Percentiles rank a stretch among this genome's conserved stretches.
phyloP scores from a whole-genome alignment of 345 rosid genomes.

The Eucalyptus coolabah region DNA sequence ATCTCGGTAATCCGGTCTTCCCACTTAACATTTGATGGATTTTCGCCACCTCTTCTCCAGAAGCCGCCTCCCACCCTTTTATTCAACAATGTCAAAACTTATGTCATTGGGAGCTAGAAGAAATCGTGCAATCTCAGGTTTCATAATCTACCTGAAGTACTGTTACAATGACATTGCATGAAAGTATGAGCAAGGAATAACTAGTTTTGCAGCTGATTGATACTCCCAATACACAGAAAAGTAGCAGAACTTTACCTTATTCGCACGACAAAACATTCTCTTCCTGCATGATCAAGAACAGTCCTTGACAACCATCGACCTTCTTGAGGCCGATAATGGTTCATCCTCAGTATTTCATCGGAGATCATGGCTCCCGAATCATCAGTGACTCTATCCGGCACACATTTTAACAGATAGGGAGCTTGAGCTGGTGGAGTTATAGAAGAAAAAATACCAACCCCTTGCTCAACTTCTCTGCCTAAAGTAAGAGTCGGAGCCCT shows the following conservation, averaged over 20 bases:
- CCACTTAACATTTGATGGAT: conserved; percentile 55
- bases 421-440: conserved; percentile 89
- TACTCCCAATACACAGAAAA: neutral
- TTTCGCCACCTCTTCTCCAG: conserved; percentile 82
- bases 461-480: conserved; percentile 30
- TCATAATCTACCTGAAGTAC: neutral
- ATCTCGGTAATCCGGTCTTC: conserved; percentile 70
- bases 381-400: conserved; percentile 85
- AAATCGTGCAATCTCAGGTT: neutral
- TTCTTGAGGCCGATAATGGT: conserved; percentile 63
- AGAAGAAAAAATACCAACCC: conserved; percentile 38
- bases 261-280: conserved; percentile 76
- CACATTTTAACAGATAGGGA: conserved; percentile 72
- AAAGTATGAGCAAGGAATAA: neutral
- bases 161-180: neutral
- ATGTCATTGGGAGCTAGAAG: neutral
- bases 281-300: conserved; percentile 81
- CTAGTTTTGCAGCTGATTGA: neutral
- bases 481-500: conserved; percentile 52
- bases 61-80: conserved; percentile 66
- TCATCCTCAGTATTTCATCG: conserved; percentile 58
- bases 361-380: conserved; percentile 95
- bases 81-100: neutral
- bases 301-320: conserved; percentile 96
- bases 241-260: conserved; percentile 29